A percentile compares a stretch with the other conserved stretches of the same genome.
Evolutionary conservation across 495 filamentous ascomycete genomes (phyloP).

Genomic region (Penicillium chermesinum): DNA sequence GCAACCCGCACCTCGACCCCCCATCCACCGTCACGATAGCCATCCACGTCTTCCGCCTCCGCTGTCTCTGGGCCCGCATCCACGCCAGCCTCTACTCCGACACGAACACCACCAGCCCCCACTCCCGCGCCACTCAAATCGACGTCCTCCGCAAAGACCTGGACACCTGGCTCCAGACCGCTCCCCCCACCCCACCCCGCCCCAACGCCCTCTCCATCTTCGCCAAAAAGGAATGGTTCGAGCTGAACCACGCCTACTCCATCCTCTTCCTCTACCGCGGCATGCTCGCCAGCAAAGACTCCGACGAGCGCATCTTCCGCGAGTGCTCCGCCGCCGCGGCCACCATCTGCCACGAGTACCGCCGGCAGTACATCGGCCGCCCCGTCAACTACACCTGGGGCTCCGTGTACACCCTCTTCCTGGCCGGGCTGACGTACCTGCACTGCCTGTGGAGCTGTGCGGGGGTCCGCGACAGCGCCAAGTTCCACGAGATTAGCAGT

Average conservation of each 20-base stretch:
- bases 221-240: constrained; percentile 5
- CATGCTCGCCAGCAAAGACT: background rate
- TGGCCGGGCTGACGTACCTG: constrained; percentile 14
- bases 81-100: constrained; percentile 9
- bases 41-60: constrained; percentile 14
- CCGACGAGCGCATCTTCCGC: constrained; percentile 1
- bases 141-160: constrained; percentile 8
- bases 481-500: constrained; percentile 2
- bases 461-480: background rate
- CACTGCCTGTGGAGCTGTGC: constrained; percentile 16
- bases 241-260: constrained; percentile 5
- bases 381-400: constrained; percentile 9
- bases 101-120: background rate
- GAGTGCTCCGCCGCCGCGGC: constrained; percentile 3
- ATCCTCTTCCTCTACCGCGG: constrained; percentile 5
- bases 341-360: constrained; percentile 10
- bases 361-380: constrained; percentile 7
- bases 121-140: background rate
- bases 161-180: constrained; percentile 4
- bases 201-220: constrained; percentile 6
- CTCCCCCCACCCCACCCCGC: background rate
- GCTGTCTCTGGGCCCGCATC: constrained; percentile 7
- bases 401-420: constrained; percentile 10
- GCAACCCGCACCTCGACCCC: constrained; percentile 1
- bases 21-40: constrained; percentile 10